phyloP scores from a whole-genome alignment of 805 yeast species.

The Candida oleophila region DNA sequence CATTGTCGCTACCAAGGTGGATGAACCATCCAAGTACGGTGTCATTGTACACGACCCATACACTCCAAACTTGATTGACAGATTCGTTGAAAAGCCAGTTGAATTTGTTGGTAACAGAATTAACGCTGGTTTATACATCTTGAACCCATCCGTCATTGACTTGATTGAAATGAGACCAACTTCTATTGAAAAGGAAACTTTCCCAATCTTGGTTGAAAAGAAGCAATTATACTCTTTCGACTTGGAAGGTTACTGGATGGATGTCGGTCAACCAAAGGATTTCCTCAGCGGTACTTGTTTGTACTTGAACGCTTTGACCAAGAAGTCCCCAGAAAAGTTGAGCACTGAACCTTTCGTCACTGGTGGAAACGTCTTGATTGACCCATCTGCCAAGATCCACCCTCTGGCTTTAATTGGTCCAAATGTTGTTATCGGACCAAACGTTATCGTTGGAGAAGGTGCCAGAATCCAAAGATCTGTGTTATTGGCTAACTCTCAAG shows the following conservation, averaged over 20 bases:
- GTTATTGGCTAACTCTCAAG: slow-evolving; percentile 82
- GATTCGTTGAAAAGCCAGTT: slow-evolving; percentile 99
- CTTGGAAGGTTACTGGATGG: slow-evolving; percentile 99
- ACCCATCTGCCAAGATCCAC: slow-evolving; percentile 92
- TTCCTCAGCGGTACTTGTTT: slow-evolving; percentile 94
- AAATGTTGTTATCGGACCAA: slow-evolving; percentile 95
- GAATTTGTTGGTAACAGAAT: slow-evolving; percentile 99
- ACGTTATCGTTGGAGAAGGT: slow-evolving; percentile 94
- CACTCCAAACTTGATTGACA: slow-evolving; percentile 92
- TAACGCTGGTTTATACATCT: slow-evolving; percentile 97
- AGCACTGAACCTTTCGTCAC: slow-evolving; percentile 69
- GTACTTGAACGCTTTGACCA: slow-evolving; percentile 82
- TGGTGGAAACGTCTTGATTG: slow-evolving; percentile 92
- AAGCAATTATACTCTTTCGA: slow-evolving; percentile 91
- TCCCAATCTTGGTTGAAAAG: slow-evolving; percentile 92
- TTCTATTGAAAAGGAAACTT: slow-evolving; percentile 98
- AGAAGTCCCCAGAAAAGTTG: slow-evolving; percentile 72
- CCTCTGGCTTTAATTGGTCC: slow-evolving; percentile 96
- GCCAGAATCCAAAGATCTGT: slow-evolving; percentile 97
- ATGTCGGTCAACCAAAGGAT: slow-evolving; percentile 99
- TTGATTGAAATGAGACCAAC: slow-evolving; percentile 97
- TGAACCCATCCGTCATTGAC: slow-evolving; percentile 97
- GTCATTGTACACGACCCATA: slow-evolving; percentile 97
- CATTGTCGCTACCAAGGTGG: slow-evolving; percentile 98
- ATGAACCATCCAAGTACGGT: slow-evolving; percentile 99